Percentiles rank a stretch among this genome's conserved stretches.
Evolutionary conservation across 305 asterid genomes (phyloP).

Genomic region (Solanum chacoense): DNA sequence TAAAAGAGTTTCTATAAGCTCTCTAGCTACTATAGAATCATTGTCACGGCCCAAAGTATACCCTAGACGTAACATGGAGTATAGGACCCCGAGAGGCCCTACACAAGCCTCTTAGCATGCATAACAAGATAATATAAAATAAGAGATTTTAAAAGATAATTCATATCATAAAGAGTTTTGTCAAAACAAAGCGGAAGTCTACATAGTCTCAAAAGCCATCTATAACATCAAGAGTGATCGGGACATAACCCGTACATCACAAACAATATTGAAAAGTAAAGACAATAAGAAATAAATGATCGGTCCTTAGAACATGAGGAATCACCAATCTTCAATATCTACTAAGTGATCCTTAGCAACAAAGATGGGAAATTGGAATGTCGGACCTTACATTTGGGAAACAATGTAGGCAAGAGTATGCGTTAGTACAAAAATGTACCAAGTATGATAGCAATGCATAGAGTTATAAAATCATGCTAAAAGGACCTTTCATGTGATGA

Average conservation of each 20-base stretch:
- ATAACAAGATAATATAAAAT: no score
- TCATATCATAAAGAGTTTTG: neutral
- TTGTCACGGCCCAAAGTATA: neutral
- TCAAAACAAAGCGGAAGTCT: neutral
- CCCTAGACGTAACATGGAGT: neutral
- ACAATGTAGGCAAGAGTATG: neutral
- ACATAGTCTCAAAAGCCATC: neutral
- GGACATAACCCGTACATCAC: neutral
- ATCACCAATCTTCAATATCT: no score
- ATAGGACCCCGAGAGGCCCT: neutral
- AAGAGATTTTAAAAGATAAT: no score
- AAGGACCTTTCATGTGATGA: neutral
- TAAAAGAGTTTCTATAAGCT: neutral
- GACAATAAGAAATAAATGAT: neutral
- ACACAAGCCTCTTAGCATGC: neutral
- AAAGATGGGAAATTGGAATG: neutral
- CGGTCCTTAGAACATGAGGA: no score
- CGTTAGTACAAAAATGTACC: neutral
- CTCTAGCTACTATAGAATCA: neutral
- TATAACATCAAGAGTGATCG: neutral
- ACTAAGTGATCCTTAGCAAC: neutral
- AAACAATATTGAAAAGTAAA: no score
- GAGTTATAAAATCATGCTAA: neutral
- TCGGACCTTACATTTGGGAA: neutral
- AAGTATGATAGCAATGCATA: neutral